Evolutionary conservation across 192 early-diverging fungal species (phyloP).

Genomic region (Coemansia sp.): DNA sequence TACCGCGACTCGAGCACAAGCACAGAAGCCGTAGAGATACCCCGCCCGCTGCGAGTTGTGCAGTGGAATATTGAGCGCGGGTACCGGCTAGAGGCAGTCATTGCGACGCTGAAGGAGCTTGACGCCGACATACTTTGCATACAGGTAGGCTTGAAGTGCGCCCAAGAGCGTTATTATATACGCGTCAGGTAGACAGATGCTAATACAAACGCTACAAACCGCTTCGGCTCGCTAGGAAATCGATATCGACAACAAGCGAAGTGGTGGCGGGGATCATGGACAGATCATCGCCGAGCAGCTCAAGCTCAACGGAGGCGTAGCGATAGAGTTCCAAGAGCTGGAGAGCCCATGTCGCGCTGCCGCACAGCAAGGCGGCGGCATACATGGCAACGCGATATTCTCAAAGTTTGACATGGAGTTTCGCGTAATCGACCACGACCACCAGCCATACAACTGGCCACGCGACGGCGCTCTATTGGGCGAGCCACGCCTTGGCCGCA

Average conservation of each 20-base stretch:
- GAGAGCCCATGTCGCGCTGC: slow-evolving; percentile 59
- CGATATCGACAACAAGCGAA: slow-evolving; percentile 76
- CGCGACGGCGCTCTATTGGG: slow-evolving; percentile 59
- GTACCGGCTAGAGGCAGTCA: slow-evolving; percentile 66
- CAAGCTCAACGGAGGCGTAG: slow-evolving; percentile 67
- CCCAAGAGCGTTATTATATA: neutral
- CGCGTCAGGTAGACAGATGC: neutral
- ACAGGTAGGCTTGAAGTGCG: slow-evolving; percentile 43
- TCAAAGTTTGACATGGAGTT: slow-evolving; percentile 66
- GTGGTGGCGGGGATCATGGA: slow-evolving; percentile 64
- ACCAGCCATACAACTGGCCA: slow-evolving; percentile 76
- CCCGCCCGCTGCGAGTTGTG: slow-evolving; percentile 61
- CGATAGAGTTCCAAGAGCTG: slow-evolving; percentile 76
- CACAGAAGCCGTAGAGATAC: slow-evolving; percentile 13
- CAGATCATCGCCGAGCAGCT: slow-evolving; percentile 63
- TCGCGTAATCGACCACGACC: slow-evolving; percentile 65
- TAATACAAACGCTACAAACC: neutral
- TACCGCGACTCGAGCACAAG: slow-evolving; percentile 8
- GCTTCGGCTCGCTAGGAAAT: slow-evolving; percentile 53
- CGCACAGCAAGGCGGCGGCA: slow-evolving; percentile 73
- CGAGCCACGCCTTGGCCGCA: slow-evolving; percentile 68
- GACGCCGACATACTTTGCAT: slow-evolving; percentile 74
- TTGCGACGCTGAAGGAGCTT: slow-evolving; percentile 57
- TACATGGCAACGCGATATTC: slow-evolving; percentile 80
- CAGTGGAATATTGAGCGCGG: slow-evolving; percentile 89